phyloP scores from a whole-genome alignment of 208 protist species.

The Acanthamoeba healyi region DNA sequence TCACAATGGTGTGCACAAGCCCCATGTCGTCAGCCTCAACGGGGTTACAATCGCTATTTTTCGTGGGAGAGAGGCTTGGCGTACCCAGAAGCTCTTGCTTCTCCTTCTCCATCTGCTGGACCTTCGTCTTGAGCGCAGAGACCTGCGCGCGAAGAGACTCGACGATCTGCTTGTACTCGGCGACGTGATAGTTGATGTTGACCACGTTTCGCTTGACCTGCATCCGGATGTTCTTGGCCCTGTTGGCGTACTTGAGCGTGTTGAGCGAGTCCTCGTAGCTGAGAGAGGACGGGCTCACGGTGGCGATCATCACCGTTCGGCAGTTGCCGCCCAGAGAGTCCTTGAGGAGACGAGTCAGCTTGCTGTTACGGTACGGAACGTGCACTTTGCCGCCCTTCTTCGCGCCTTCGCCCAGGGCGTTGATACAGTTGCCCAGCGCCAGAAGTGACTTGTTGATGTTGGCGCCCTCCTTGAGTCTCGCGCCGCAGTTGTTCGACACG shows the following conservation, averaged over 20 bases:
- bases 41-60: no score
- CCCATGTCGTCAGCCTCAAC: no score
- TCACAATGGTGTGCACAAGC: no score
- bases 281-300: conserved; percentile 83
- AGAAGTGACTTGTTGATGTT: conserved; percentile 93
- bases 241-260: conserved; percentile 93
- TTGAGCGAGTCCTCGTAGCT: conserved; percentile 92
- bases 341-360: conserved; percentile 93
- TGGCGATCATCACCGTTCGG: conserved; percentile 92
- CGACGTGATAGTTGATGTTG: conserved; percentile 89
- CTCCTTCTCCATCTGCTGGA: conserved; percentile 28
- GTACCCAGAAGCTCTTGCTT: conserved; percentile 26
- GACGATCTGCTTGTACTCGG: conserved; percentile 90
- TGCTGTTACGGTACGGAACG: conserved; percentile 94
- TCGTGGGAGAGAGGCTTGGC: background rate
- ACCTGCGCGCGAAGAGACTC: conserved; percentile 85
- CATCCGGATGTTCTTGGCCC: conserved; percentile 91
- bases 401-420: conserved; percentile 85
- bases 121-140: conserved; percentile 43
- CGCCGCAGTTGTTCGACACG: conserved; percentile 88
- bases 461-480: conserved; percentile 89
- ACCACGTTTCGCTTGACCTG: conserved; percentile 84
- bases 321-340: conserved; percentile 93
- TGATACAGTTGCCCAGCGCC: conserved; percentile 93
- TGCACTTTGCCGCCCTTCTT: conserved; percentile 75